Evolutionary conservation across 495 filamentous ascomycete species (phyloP), one percentile per base, ranked within the genome.

Genomic region (Podospora appendiculata): DNA sequence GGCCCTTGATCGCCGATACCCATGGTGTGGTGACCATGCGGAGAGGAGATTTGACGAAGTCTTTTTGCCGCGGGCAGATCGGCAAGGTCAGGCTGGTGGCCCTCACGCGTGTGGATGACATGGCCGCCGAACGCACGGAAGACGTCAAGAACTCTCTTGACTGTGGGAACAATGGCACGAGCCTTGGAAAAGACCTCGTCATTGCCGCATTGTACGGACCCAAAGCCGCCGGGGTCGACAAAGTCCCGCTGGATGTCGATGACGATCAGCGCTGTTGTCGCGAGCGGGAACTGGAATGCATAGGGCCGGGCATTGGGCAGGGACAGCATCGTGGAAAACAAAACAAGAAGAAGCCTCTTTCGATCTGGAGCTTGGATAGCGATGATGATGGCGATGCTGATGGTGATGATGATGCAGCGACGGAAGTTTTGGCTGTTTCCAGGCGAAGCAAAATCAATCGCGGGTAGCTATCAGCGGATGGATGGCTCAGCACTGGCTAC

Each of bases 31-130:
- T 72, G 67, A 25, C 71, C 68, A 16, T 62, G 53, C 3, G 75
- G 75, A 7, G 66, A 60, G 4, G 64, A 70, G 8, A 69, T 60
- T 47, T 81, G 76, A 18, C 76, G 67, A 8, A 71, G 57, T 40
- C 67, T 55, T 52, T 79, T 80, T 32, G 72, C 71, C 0, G 77
- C 71, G 4, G 78, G 74, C 43, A 73, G 70, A 55, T 81, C 78
- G 8, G 72, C 71, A 11, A 80, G 63, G 51, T 78, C 70, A 0
- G 72, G 74, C 10, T 67, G 54, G 48, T 79, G 73, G 9, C 75
- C 73, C 34, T 87, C 82, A 34, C 84, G 78, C n/a, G 83, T 86
- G 61, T 86, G 82, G 52, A 86, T 86, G 32, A 89, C 69, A 4
- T 83, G 76, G 51, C 86, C 79, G 2, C 76, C 76, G 11, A 70